Evolutionary conservation across 805 yeast species (phyloP).

Genomic region (Wickerhamiella qilinensis): DNA sequence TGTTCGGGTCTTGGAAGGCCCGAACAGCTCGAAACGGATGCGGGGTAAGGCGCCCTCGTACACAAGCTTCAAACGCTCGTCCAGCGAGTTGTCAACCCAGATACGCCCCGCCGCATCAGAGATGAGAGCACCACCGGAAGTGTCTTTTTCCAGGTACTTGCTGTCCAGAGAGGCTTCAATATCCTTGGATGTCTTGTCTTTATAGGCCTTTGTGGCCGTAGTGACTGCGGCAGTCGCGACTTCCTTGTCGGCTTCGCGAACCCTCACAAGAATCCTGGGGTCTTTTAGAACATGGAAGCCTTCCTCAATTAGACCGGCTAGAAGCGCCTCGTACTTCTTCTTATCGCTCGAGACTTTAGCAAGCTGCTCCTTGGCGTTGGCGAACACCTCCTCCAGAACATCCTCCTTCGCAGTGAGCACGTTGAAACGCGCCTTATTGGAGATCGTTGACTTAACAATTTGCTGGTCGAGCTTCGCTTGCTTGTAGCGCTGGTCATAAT

Average conservation of each 20-base stretch:
- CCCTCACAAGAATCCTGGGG: conserved; percentile 43
- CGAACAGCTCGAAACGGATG: conserved; percentile 70
- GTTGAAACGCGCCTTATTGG: conserved; percentile 88
- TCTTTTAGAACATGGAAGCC: conserved; percentile 51
- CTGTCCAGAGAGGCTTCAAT: conserved; percentile 44
- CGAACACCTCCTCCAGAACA: conserved; percentile 58
- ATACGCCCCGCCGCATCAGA: conserved; percentile 63
- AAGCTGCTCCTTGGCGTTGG: conserved; percentile 48
- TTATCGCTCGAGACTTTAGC: conserved; percentile 38
- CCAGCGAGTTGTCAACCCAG: conserved; percentile 81
- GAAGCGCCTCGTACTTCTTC: conserved; percentile 46
- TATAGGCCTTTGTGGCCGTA: conserved; percentile 47
- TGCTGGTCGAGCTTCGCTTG: conserved; percentile 88
- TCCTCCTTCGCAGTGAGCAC: conserved; percentile 75
- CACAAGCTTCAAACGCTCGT: conserved; percentile 76
- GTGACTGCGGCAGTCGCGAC: conserved; percentile 44
- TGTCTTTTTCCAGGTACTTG: conserved; percentile 40
- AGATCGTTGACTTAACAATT: conserved; percentile 86
- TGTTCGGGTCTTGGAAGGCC: conserved; percentile 62
- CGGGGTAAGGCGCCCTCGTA: conserved; percentile 82
- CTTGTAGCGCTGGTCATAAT: conserved; percentile 69
- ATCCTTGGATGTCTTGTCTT: conserved; percentile 41
- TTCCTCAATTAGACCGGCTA: conserved; percentile 70
- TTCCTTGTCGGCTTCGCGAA: conserved; percentile 47
- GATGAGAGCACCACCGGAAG: conserved; percentile 75